Conservation (phyloP, 768 basidiomycete species). For the Lactarius vividus region DNA sequence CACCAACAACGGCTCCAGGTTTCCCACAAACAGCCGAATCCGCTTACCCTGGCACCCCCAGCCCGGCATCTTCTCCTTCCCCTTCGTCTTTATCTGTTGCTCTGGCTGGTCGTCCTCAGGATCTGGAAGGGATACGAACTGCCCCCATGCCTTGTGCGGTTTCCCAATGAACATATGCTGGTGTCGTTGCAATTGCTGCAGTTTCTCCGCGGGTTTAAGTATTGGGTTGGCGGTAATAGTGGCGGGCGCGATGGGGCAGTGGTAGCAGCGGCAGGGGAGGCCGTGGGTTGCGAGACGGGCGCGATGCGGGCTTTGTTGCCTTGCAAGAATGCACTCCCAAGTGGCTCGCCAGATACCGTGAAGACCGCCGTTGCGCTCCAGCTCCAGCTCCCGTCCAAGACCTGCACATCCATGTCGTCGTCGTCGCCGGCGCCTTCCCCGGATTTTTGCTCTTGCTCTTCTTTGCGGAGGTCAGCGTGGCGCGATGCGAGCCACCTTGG, state of each 20-base stretch:
- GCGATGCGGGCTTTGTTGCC: neutral
- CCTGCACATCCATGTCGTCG: no score
- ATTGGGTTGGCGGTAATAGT: neutral
- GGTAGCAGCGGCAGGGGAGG: neutral
- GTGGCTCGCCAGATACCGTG: neutral
- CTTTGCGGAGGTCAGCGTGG: neutral
- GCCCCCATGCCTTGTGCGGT: slow-evolving; percentile 16
- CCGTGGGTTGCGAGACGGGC: neutral
- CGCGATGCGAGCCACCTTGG: neutral
- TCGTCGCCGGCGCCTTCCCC: neutral
- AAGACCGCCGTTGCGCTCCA: neutral
- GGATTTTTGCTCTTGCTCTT: neutral
- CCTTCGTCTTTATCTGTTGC: neutral
- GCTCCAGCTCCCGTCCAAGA: neutral
- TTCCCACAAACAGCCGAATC: slow-evolving; percentile 5
- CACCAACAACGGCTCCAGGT: neutral
- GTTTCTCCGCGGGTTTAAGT: neutral
- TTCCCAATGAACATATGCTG: slow-evolving; percentile 5
- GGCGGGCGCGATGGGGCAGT: neutral
- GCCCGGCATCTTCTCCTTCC: neutral
- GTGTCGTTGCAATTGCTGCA: neutral
- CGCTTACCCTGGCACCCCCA: neutral
- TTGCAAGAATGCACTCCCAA: neutral
- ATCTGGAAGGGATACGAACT: slow-evolving; percentile 5
- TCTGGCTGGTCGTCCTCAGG: neutral